A percentile compares a stretch with the other conserved stretches of the same genome.
phyloP scores from a whole-genome alignment of 139 green algal genomes.

The Edaphochlamys debaryana region DNA sequence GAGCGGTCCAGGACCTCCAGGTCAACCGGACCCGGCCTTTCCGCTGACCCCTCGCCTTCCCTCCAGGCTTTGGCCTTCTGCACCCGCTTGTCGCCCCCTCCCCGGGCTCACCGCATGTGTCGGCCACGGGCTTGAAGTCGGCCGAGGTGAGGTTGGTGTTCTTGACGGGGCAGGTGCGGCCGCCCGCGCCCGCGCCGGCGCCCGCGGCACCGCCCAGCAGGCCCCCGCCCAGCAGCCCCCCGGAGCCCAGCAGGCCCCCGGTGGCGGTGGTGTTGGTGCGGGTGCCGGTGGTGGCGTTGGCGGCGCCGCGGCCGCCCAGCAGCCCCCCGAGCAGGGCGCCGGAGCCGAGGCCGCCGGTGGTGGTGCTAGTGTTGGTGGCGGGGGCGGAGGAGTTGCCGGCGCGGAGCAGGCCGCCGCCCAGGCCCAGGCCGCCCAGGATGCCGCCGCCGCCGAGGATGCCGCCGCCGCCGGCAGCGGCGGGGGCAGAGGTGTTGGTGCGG shows the following conservation, averaged over 20 bases:
- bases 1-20: too few relatives aligned
- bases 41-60: too few relatives aligned
- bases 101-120: background rate
- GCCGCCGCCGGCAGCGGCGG: too few relatives aligned
- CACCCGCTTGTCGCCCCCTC: too few relatives aligned
- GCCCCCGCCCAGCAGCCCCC: background rate
- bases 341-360: background rate
- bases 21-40: too few relatives aligned
- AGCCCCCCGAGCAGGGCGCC: too few relatives aligned
- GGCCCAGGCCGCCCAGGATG: background rate
- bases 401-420: background rate
- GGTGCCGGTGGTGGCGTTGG: too few relatives aligned
- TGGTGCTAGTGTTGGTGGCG: background rate
- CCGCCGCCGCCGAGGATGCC: background rate
- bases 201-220: background rate
- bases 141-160: background rate
- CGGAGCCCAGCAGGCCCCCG: slow-evolving; percentile 6
- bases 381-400: background rate
- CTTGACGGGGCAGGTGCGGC: background rate
- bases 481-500: background rate
- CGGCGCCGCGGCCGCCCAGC: too few relatives aligned
- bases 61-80: too few relatives aligned
- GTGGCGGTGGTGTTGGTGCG: background rate
- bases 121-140: slow-evolving; percentile 6
- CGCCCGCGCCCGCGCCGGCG: too few relatives aligned